Conservation (phyloP, 345 rosid species). For the Anacardium occidentale region DNA sequence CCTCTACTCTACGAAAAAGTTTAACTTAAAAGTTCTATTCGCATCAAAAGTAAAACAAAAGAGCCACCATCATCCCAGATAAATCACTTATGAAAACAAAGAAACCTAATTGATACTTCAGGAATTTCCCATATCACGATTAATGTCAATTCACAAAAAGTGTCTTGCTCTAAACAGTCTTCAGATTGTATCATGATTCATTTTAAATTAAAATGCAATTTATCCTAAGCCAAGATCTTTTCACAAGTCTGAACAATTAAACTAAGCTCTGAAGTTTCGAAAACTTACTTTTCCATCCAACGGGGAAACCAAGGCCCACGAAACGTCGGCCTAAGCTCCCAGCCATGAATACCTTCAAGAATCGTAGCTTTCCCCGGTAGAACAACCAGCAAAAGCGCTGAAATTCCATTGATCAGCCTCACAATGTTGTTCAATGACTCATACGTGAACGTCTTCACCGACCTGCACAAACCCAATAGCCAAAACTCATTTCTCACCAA, state of each 20-base stretch:
- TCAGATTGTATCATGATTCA: no score
- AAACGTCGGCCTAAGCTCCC: constrained; percentile 94
- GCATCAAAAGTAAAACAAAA: background rate
- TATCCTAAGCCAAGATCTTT: background rate
- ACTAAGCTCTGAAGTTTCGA: background rate
- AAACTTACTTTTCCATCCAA: constrained; percentile 90
- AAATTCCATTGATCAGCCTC: constrained; percentile 79
- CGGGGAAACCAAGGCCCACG: constrained; percentile 91
- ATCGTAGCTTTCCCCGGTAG: constrained; percentile 74
- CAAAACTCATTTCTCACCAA: constrained; percentile 5
- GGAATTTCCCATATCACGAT: no score
- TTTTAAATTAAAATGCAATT: background rate
- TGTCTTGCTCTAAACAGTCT: no score
- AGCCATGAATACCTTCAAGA: constrained; percentile 91
- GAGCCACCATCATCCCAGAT: background rate
- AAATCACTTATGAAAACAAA: background rate
- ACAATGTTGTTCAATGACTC: constrained; percentile 81
- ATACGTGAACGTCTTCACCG: constrained; percentile 85
- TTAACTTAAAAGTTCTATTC: background rate
- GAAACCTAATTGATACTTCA: background rate
- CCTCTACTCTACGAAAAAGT: background rate
- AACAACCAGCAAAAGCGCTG: constrained; percentile 68
- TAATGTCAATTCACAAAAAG: no score
- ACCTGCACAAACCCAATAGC: constrained; percentile 56
- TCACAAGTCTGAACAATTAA: background rate